Evolutionary conservation across 2,329 filamentous ascomycete genomes (phyloP).

Genomic region (Hymenoscyphus albidus): DNA sequence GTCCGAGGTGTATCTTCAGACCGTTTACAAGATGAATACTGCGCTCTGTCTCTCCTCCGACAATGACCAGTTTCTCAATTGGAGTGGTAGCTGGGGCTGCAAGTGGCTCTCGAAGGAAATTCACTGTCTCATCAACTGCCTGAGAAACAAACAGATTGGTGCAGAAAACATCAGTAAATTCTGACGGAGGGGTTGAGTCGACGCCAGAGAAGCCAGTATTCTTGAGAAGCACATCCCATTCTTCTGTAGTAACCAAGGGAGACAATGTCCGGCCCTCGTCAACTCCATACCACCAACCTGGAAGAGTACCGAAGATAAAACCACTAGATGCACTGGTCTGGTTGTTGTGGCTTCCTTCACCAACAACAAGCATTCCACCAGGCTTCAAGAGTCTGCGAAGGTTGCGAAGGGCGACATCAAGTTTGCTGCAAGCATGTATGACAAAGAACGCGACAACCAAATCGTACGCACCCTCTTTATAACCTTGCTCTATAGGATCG

Average conservation of each 20-base stretch:
- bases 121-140: slow-evolving; percentile 34
- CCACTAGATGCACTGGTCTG: slow-evolving; percentile 15
- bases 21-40: slow-evolving; percentile 6
- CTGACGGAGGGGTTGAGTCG: slow-evolving; percentile 24
- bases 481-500: slow-evolving; percentile 34
- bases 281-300: slow-evolving; percentile 33
- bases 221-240: slow-evolving; percentile 26
- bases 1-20: background rate
- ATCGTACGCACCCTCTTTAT: slow-evolving; percentile 35
- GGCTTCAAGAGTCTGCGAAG: slow-evolving; percentile 40
- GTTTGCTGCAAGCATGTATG: slow-evolving; percentile 37
- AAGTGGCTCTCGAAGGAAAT: slow-evolving; percentile 32
- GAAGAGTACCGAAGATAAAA: slow-evolving; percentile 30
- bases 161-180: slow-evolving; percentile 19
- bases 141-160: slow-evolving; percentile 32
- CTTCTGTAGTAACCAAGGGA: slow-evolving; percentile 8
- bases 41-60: slow-evolving; percentile 22
- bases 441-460: slow-evolving; percentile 40
- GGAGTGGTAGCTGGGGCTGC: background rate
- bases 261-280: slow-evolving; percentile 23
- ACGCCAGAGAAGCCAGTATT: slow-evolving; percentile 32
- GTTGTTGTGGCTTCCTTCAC: background rate
- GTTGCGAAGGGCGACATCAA: slow-evolving; percentile 31
- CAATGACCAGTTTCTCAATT: slow-evolving; percentile 17
- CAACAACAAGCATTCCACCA: slow-evolving; percentile 40